Evolutionary conservation across 208 protist species (phyloP).

Genomic region (Polymyxa betae): DNA sequence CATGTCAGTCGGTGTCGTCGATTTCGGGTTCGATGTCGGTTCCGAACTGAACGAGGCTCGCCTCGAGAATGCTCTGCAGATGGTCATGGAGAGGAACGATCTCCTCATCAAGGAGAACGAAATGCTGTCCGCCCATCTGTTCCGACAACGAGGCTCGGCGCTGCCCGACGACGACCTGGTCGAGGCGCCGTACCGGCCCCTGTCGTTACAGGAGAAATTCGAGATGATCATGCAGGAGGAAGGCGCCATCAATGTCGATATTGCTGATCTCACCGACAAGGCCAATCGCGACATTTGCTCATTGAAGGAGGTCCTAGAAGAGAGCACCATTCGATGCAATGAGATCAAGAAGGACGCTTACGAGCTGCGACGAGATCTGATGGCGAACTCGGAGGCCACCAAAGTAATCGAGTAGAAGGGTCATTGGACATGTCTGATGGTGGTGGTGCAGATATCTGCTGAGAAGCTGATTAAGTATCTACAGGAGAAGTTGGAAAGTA

Average conservation of each 20-base stretch:
- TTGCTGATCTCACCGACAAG: not conserved
- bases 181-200: not conserved
- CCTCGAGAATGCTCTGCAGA: slow-evolving; percentile 20
- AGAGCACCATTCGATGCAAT: slow-evolving; percentile 64
- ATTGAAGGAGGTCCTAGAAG: slow-evolving; percentile 61
- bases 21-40: no score
- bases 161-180: not conserved
- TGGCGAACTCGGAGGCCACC: slow-evolving; percentile 71
- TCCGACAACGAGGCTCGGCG: not conserved
- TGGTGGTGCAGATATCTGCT: slow-evolving; percentile 62
- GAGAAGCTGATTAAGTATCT: slow-evolving; percentile 85
- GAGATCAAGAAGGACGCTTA: slow-evolving; percentile 70
- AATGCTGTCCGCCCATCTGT: slow-evolving; percentile 5
- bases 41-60: not conserved
- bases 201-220: not conserved
- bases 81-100: slow-evolving; percentile 9
- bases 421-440: not conserved
- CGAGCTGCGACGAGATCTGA: slow-evolving; percentile 69
- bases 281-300: not conserved
- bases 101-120: slow-evolving; percentile 20
- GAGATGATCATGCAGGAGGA: slow-evolving; percentile 43
- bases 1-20: no score
- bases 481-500: slow-evolving; percentile 73
- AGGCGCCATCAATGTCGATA: not conserved
- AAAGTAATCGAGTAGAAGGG: not conserved